A percentile compares a stretch with the other conserved stretches of the same genome.
phyloP scores from a whole-genome alignment of 176 grass and related monocot species.

The Melocanna baccifera region DNA sequence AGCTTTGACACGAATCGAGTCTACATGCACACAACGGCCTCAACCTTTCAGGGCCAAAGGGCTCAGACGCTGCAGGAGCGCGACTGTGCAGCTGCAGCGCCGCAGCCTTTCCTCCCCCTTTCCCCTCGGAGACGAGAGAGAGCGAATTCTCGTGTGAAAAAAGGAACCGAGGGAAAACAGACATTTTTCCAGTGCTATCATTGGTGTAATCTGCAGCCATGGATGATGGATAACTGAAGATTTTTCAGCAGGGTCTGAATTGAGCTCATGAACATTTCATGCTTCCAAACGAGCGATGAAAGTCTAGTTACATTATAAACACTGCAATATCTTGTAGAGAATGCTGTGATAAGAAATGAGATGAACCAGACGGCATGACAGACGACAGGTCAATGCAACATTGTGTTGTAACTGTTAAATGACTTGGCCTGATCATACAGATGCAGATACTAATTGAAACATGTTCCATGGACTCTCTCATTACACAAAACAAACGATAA shows the following conservation, averaged over 20 bases:
- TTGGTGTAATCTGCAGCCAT: constrained; percentile 34
- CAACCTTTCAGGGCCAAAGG: constrained; percentile 23
- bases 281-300: background rate
- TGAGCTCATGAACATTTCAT: background rate
- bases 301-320: background rate
- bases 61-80: background rate
- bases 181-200: background rate
- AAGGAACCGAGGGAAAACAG: background rate
- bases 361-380: background rate
- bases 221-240: background rate
- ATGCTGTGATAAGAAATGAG: background rate
- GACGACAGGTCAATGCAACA: background rate
- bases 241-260: background rate
- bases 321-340: background rate
- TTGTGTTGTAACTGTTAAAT: background rate
- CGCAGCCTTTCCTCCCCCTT: constrained; percentile 35
- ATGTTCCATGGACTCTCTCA: constrained; percentile 17
- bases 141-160: background rate
- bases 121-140: background rate
- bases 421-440: background rate
- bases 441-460: constrained; percentile 6
- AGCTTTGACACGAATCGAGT: constrained; percentile 39
- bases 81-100: constrained; percentile 30
- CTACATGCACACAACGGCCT: constrained; percentile 25
- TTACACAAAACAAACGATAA: background rate